Percentiles rank a stretch among this genome's conserved stretches.
Evolutionary conservation across 805 yeast genomes (phyloP).

Genomic region (Lipomyces sp.): DNA sequence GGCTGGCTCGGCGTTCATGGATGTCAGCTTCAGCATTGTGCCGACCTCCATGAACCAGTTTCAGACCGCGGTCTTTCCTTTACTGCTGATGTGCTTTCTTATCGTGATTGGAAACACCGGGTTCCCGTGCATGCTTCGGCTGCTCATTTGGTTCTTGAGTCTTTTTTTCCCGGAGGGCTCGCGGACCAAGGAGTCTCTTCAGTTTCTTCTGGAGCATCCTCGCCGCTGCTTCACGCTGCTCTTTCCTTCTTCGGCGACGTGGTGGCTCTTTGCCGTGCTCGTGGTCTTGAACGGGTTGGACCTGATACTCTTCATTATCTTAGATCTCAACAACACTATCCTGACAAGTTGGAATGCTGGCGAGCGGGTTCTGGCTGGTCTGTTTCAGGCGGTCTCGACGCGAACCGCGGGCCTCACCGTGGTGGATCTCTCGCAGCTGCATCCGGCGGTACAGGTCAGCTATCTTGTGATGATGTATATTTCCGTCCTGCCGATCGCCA

Average conservation of each 20-base stretch:
- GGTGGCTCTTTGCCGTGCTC: constrained; percentile 84
- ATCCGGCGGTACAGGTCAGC: constrained; percentile 90
- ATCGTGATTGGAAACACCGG: constrained; percentile 93
- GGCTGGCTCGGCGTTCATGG: constrained; percentile 74
- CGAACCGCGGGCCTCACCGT: constrained; percentile 91
- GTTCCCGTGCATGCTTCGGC: constrained; percentile 78
- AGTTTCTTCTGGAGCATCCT: constrained; percentile 89
- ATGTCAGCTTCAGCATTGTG: constrained; percentile 77
- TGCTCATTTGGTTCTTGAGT: constrained; percentile 75
- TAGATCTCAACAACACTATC: constrained; percentile 60
- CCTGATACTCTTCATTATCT: constrained; percentile 69
- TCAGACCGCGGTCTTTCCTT: constrained; percentile 58
- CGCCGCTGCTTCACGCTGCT: constrained; percentile 91
- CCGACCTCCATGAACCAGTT: constrained; percentile 77
- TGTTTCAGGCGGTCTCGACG: constrained; percentile 87
- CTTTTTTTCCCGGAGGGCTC: constrained; percentile 58
- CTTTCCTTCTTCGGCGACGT: constrained; percentile 89
- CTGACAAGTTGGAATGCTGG: constrained; percentile 60
- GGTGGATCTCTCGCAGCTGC: constrained; percentile 63
- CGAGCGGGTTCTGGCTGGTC: constrained; percentile 70
- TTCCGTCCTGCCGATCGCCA: constrained; percentile 93
- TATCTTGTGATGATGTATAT: constrained; percentile 98
- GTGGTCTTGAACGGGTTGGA: constrained; percentile 72
- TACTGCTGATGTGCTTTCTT: constrained; percentile 63
- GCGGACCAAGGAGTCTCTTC: constrained; percentile 60